These are phyloP conservation scores for Rhizopogon roseolus DNA, from an alignment of 768 basidiomycete species.

Conservation along the genomic window DNA sequence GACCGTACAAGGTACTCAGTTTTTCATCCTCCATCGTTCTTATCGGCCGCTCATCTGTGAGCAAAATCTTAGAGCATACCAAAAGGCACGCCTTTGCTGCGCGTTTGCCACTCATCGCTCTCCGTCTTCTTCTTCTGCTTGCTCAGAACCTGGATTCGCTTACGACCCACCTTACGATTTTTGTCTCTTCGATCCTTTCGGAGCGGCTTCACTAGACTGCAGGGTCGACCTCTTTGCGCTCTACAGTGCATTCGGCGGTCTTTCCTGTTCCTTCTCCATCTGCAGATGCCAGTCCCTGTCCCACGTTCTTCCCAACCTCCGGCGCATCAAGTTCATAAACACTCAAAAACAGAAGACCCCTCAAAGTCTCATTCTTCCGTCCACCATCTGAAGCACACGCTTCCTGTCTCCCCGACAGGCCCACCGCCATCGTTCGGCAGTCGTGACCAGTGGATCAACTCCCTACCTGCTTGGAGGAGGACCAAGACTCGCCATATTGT, in stretches of 20 bases:
- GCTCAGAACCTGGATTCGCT: slow-evolving; percentile 30
- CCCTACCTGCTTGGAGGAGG: slow-evolving; percentile 68
- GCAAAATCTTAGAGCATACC: slow-evolving; percentile 27
- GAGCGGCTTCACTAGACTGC: slow-evolving; percentile 39
- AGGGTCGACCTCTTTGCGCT: slow-evolving; percentile 32
- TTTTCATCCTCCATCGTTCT: slow-evolving; percentile 1
- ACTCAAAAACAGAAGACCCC: slow-evolving; percentile 37
- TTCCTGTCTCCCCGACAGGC: slow-evolving; percentile 55
- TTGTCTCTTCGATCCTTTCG: slow-evolving; percentile 32
- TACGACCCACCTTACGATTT: slow-evolving; percentile 72
- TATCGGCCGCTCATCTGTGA: slow-evolving; percentile 15
- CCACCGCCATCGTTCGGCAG: slow-evolving; percentile 62
- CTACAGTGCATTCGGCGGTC: slow-evolving; percentile 40
- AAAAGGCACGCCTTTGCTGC: slow-evolving; percentile 95
- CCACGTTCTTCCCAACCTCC: slow-evolving; percentile 53
- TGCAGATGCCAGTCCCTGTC: slow-evolving; percentile 88
- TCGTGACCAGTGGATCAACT: slow-evolving; percentile 71
- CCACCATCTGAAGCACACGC: slow-evolving; percentile 48
- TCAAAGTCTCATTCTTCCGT: slow-evolving; percentile 34
- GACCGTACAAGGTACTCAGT: slow-evolving; percentile 12
- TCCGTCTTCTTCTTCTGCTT: slow-evolving; percentile 26
- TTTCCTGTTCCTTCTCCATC: slow-evolving; percentile 33
- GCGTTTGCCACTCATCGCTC: slow-evolving; percentile 64
- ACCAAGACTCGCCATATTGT: slow-evolving; percentile 62
- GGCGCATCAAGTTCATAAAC: slow-evolving; percentile 67